phyloP scores from a whole-genome alignment of 129 eudicot genomes.

The Silybum marianum region DNA sequence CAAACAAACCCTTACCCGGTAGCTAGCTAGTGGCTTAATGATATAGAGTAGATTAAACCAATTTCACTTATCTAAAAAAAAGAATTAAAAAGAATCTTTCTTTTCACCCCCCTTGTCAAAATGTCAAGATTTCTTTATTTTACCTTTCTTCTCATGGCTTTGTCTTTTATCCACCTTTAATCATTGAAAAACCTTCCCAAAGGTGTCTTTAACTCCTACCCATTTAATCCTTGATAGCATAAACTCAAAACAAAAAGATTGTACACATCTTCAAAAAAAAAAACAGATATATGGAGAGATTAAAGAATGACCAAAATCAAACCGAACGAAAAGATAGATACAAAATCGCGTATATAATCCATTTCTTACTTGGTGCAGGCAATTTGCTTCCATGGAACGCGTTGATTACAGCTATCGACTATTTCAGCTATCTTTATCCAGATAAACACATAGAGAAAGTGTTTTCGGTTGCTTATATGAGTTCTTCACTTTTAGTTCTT shows the following conservation, averaged over 20 bases:
- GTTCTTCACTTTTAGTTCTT: conserved; percentile 57
- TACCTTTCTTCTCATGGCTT: conserved; percentile 23
- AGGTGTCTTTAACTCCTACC: conserved; percentile 18
- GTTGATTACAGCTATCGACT: conserved; percentile 73
- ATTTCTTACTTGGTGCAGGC: conserved; percentile 87
- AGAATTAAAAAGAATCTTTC: conserved; percentile 17
- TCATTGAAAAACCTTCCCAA: conserved; percentile 28
- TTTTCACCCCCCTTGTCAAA: conserved; percentile 20
- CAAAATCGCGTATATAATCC: conserved; percentile 62
- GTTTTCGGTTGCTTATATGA: conserved; percentile 79
- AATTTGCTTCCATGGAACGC: conserved; percentile 91
- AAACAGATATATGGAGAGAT: conserved; percentile 34
- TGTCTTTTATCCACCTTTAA: conserved; percentile 30
- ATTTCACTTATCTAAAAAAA: not conserved
- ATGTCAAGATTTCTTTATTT: conserved; percentile 8
- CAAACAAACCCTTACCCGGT: not conserved
- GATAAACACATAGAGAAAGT: conserved; percentile 58
- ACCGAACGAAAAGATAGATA: conserved; percentile 50
- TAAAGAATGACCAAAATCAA: conserved; percentile 28
- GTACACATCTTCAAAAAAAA: conserved; percentile 10
- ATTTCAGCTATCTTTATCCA: conserved; percentile 66
- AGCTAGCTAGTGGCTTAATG: not conserved
- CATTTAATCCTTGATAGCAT: conserved; percentile 19
- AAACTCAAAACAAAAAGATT: conserved; percentile 17
- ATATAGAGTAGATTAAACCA: not conserved